Percentiles rank a stretch among this genome's conserved stretches.
Conservation (phyloP, 2,329 filamentous ascomycete genomes). For the Phialemoniopsis sp. region DNA sequence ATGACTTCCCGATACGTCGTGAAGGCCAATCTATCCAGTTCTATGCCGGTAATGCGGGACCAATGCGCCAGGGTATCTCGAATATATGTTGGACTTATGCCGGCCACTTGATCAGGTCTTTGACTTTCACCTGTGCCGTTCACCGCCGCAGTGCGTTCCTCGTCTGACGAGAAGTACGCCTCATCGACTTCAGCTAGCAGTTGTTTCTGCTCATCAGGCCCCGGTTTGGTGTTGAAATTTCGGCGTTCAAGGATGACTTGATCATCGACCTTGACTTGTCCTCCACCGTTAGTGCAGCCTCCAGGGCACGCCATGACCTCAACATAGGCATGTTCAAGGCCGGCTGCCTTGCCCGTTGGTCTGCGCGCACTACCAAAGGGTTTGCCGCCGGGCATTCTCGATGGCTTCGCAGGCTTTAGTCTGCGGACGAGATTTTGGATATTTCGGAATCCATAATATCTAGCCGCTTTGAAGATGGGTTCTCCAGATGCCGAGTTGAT, state of each 20-base stretch:
- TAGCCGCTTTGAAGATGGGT: conserved; percentile 71
- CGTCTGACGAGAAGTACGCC: conserved; percentile 79
- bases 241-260: conserved; percentile 52
- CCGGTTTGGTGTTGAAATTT: conserved; percentile 50
- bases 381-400: conserved; percentile 74
- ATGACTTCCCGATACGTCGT: conserved; percentile 91
- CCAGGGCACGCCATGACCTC: conserved; percentile 99
- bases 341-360: conserved; percentile 13
- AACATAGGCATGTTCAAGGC: conserved; percentile 79
- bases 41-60: conserved; percentile 67
- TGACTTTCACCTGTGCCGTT: conserved; percentile 16
- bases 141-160: conserved; percentile 25
- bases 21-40: conserved; percentile 67
- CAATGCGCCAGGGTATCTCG: conserved; percentile 71
- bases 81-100: conserved; percentile 63
- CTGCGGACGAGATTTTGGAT: conserved; percentile 97
- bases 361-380: conserved; percentile 52
- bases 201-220: conserved; percentile 76
- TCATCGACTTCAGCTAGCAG: conserved; percentile 83
- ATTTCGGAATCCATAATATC: conserved; percentile 96
- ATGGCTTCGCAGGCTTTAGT: conserved; percentile 74
- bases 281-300: conserved; percentile 97
- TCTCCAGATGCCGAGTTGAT: conserved; percentile 55
- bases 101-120: conserved; percentile 39
- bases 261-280: conserved; percentile 89